Percentiles rank a stretch among this genome's conserved stretches.
Evolutionary conservation across 2,329 filamentous ascomycete genomes (phyloP).

Genomic region (Ophiosphaerella herpotricha): DNA sequence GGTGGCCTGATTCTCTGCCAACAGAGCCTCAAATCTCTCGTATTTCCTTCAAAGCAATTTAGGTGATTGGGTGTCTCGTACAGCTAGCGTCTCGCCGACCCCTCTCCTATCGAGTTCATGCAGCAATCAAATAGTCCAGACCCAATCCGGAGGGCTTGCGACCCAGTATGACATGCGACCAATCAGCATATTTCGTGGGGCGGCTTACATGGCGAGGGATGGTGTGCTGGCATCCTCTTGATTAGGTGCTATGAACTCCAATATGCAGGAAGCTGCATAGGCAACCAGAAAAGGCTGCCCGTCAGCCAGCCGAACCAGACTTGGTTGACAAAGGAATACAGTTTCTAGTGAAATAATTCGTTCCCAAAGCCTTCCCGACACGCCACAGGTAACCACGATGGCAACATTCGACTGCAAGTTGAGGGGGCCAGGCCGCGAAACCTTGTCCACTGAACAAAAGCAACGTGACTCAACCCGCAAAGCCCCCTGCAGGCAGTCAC

Average conservation of each 20-base stretch:
- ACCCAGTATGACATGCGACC: slow-evolving; percentile 2
- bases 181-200: slow-evolving; percentile 9
- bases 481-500: not conserved
- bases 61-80: slow-evolving; percentile 5
- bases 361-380: not conserved
- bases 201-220: slow-evolving; percentile 2
- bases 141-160: slow-evolving; percentile 10
- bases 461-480: not conserved
- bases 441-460: not conserved
- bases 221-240: slow-evolving; percentile 13
- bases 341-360: not conserved
- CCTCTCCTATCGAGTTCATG: not conserved
- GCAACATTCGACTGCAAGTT: not conserved
- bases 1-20: slow-evolving; percentile 14
- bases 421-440: not conserved
- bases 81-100: slow-evolving; percentile 3
- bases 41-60: not conserved
- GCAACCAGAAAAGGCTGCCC: not conserved
- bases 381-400: not conserved
- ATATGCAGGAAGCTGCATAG: not conserved
- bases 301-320: not conserved
- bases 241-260: not conserved
- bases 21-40: slow-evolving; percentile 26
- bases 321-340: not conserved
- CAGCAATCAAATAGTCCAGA: slow-evolving; percentile 1